phyloP scores from a whole-genome alignment of 2,329 filamentous ascomycete genomes.

The Xylariaceae sp. region DNA sequence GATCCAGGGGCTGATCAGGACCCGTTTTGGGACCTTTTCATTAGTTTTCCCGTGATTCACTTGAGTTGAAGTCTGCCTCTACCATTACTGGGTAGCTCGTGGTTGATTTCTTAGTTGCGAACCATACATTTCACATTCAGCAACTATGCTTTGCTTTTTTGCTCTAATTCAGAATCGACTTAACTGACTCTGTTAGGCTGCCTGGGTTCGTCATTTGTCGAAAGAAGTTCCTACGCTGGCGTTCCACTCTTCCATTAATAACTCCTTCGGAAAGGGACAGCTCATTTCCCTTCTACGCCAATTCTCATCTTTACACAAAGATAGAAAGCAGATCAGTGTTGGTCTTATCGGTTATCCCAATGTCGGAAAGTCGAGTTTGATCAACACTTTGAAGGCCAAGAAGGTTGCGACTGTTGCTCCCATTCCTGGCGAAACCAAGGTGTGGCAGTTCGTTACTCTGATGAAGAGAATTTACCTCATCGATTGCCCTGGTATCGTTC shows the following conservation, averaged over 20 bases:
- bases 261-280: constrained; percentile 94
- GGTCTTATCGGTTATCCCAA: constrained; percentile 86
- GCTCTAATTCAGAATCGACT: not conserved
- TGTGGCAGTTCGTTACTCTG: constrained; percentile 95
- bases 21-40: constrained; percentile 86
- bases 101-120: constrained; percentile 98
- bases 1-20: constrained; percentile 61
- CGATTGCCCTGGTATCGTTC: constrained; percentile 94
- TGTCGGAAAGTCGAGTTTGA: constrained; percentile 84
- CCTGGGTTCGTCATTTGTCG: constrained; percentile 84
- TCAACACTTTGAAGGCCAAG: constrained; percentile 92
- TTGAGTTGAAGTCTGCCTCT: constrained; percentile 91
- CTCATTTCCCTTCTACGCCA: constrained; percentile 87
- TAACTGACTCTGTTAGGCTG: constrained; percentile 48
- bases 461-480: constrained; percentile 94
- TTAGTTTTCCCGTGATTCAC: constrained; percentile 73
- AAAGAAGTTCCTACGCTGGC: constrained; percentile 91
- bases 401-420: constrained; percentile 90
- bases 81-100: constrained; percentile 54
- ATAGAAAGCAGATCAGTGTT: constrained; percentile 90
- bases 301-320: constrained; percentile 82
- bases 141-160: constrained; percentile 1
- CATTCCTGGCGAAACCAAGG: constrained; percentile 92
- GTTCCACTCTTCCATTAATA: constrained; percentile 91
- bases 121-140: constrained; percentile 67